Conservation (phyloP, 768 basidiomycete genomes). For the Lentinula boryana region DNA sequence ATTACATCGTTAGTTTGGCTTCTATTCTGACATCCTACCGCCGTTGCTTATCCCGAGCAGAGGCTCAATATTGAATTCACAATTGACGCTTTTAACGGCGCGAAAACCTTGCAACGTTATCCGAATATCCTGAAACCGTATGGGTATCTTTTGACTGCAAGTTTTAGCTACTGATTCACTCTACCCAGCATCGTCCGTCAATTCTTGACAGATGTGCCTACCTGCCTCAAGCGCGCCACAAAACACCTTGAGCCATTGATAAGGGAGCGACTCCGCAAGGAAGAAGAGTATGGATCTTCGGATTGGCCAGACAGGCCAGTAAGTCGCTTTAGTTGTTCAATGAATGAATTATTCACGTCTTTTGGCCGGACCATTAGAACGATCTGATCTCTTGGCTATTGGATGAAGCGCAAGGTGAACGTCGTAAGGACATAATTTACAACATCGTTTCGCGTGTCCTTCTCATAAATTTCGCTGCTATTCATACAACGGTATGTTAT, state of each 20-base stretch:
- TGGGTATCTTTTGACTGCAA: conserved; percentile 2
- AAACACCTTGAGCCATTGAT: conserved; percentile 23
- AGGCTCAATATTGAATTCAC: conserved; percentile 19
- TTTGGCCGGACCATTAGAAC: neutral
- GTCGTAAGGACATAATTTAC: conserved; percentile 13
- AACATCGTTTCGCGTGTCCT: conserved; percentile 24
- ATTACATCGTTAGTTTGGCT: neutral
- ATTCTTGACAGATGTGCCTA: neutral
- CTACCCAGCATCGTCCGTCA: conserved; percentile 5
- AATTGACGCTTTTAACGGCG: conserved; percentile 22
- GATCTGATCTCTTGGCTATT: conserved; percentile 9
- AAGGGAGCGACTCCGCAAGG: conserved; percentile 23
- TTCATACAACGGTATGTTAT: conserved; percentile 25
- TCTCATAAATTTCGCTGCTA: conserved; percentile 33
- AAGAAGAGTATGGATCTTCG: conserved; percentile 17
- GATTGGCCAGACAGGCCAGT: conserved; percentile 29
- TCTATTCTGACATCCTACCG: neutral
- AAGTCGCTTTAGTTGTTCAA: conserved; percentile 1
- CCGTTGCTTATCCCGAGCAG: neutral
- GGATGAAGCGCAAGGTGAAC: conserved; percentile 19
- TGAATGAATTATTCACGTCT: neutral
- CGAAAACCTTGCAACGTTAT: conserved; percentile 23
- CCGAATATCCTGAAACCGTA: conserved; percentile 36
- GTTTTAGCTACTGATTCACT: neutral
- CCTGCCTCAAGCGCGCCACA: conserved; percentile 10